Percentiles rank a stretch among this genome's conserved stretches.
These are phyloP conservation scores for Heterobasidion annosum DNA, from an alignment of 1,284 basidiomycete genomes.

Conservation along the genomic window DNA sequence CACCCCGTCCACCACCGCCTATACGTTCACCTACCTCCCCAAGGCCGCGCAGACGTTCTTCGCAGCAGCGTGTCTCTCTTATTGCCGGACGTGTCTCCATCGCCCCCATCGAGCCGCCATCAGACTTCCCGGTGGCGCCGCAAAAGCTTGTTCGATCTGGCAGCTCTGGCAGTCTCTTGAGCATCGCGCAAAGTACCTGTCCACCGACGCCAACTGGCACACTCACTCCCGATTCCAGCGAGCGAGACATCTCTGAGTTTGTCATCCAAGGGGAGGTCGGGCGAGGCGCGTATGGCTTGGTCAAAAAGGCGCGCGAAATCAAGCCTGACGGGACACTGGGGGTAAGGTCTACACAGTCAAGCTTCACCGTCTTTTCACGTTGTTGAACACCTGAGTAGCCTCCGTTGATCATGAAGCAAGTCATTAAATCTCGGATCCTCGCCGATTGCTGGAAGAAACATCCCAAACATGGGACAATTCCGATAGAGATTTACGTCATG, in stretches of 20 bases:
- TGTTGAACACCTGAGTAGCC: slow-evolving; percentile 30
- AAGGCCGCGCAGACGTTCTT: slow-evolving; percentile 64
- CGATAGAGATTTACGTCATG: slow-evolving; percentile 99
- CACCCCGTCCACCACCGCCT: slow-evolving; percentile 14
- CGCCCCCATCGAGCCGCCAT: slow-evolving; percentile 59
- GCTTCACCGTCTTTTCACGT: slow-evolving; percentile 5
- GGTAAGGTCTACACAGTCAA: slow-evolving; percentile 39
- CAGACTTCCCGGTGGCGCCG: slow-evolving; percentile 46
- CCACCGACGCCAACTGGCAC: slow-evolving; percentile 45
- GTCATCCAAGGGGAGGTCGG: slow-evolving; percentile 84
- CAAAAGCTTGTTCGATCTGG: slow-evolving; percentile 51
- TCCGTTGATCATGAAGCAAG: slow-evolving; percentile 89
- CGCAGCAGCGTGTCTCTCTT: slow-evolving; percentile 73
- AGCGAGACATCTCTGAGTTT: slow-evolving; percentile 68
- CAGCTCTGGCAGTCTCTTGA: slow-evolving; percentile 54
- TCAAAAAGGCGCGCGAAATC: slow-evolving; percentile 84
- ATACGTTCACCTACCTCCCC: slow-evolving; percentile 14
- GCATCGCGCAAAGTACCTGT: slow-evolving; percentile 46
- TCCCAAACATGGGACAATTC: slow-evolving; percentile 90
- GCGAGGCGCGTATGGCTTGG: slow-evolving; percentile 94
- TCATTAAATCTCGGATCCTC: slow-evolving; percentile 96
- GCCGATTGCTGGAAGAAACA: slow-evolving; percentile 99
- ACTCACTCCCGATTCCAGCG: slow-evolving; percentile 41
- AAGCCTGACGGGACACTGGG: slow-evolving; percentile 69
- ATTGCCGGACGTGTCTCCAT: slow-evolving; percentile 73